A percentile compares a stretch with the other conserved stretches of the same genome.
Evolutionary conservation across 1,284 basidiomycete species (phyloP).

Genomic region (Trichosporon sp.): DNA sequence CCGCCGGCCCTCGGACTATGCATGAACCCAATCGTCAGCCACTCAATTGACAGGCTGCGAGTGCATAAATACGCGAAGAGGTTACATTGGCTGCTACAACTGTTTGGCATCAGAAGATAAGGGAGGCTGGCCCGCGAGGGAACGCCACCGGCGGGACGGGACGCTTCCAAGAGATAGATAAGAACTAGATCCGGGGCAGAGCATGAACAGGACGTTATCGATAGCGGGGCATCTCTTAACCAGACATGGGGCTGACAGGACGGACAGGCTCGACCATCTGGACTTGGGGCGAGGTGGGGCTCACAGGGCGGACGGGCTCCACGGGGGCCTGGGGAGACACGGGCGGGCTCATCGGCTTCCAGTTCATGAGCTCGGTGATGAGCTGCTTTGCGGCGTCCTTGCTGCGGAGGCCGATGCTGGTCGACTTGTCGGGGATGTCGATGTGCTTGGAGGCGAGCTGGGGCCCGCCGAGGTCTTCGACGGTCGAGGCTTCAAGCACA

Average conservation of each 20-base stretch:
- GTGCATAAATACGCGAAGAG: not conserved
- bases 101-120: not conserved
- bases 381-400: constrained; percentile 1
- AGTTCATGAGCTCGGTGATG: constrained; percentile 1
- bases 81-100: not conserved
- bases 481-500: constrained; percentile 10
- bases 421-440: constrained; percentile 3
- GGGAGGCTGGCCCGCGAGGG: not conserved
- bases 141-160: not conserved
- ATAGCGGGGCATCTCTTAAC: not conserved
- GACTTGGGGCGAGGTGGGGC: not conserved
- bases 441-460: constrained; percentile 10
- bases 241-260: not conserved
- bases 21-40: not conserved
- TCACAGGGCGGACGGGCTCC: not conserved
- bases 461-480: constrained; percentile 20
- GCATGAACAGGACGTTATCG: not conserved
- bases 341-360: not conserved
- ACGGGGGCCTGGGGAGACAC: not conserved
- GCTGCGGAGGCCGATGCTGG: not conserved
- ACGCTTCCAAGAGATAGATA: not conserved
- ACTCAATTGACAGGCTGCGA: not conserved
- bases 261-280: not conserved
- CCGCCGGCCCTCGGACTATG: not conserved
- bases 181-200: not conserved